Evolutionary conservation across 108 stramenopile genomes (phyloP).

Genomic region (Discostella pseudostelligera): DNA sequence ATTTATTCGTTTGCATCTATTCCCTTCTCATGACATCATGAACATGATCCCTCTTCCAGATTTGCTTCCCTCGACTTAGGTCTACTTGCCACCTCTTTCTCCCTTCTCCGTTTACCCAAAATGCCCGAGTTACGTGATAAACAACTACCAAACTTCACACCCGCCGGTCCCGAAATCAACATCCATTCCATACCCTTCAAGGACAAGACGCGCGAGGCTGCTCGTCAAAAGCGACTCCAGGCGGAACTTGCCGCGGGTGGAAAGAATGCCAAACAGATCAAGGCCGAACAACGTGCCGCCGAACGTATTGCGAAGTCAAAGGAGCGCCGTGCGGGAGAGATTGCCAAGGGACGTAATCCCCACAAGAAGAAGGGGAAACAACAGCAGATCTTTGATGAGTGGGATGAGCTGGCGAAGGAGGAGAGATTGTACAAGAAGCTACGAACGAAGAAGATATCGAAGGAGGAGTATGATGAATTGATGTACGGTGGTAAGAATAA

Average conservation of each 20-base stretch:
- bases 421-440: slow-evolving; percentile 92
- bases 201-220: slow-evolving; percentile 88
- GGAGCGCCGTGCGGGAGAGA: slow-evolving; percentile 55
- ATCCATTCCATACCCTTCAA: slow-evolving; percentile 84
- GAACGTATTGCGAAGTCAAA: slow-evolving; percentile 60
- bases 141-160: slow-evolving; percentile 61
- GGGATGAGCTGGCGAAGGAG: slow-evolving; percentile 98
- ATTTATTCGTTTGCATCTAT: not conserved
- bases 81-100: slow-evolving; percentile 85
- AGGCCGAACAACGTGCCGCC: slow-evolving; percentile 82
- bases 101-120: slow-evolving; percentile 92
- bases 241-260: slow-evolving; percentile 84
- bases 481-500: slow-evolving; percentile 49
- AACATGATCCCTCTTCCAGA: slow-evolving; percentile 26
- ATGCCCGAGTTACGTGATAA: slow-evolving; percentile 93
- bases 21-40: not conserved
- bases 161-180: slow-evolving; percentile 77
- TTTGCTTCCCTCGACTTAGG: slow-evolving; percentile 92
- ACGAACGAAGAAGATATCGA: slow-evolving; percentile 76
- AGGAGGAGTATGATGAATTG: slow-evolving; percentile 75
- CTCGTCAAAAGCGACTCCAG: slow-evolving; percentile 86
- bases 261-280: slow-evolving; percentile 90
- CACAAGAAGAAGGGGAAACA: slow-evolving; percentile 88
- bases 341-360: slow-evolving; percentile 87
- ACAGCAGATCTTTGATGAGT: slow-evolving; percentile 91